Percentiles rank a stretch among this genome's conserved stretches.
These are phyloP conservation scores for Citeromyces siamensis DNA, from an alignment of 1,139 yeast species.

Conservation along the genomic window DNA sequence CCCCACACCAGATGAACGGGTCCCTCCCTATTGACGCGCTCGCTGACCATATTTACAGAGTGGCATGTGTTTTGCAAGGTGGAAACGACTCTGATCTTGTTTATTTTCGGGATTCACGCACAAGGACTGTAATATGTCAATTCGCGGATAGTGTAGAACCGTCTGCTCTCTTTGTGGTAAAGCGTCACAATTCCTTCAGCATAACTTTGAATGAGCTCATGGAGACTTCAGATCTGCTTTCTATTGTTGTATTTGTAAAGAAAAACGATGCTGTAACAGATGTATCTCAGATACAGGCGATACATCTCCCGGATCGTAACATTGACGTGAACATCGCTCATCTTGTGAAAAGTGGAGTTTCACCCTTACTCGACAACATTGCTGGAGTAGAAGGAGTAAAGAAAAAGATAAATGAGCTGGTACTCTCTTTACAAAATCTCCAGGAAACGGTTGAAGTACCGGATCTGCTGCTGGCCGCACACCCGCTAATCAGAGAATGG, in stretches of 20 bases:
- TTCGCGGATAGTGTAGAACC: background rate
- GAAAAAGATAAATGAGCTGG: conserved; percentile 58
- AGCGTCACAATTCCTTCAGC: background rate
- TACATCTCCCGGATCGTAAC: conserved; percentile 14
- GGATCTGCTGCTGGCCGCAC: conserved; percentile 38
- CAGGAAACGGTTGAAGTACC: conserved; percentile 65
- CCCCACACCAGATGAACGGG: background rate
- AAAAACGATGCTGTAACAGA: conserved; percentile 23
- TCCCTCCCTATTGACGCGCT: conserved; percentile 3
- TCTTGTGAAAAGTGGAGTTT: conserved; percentile 40
- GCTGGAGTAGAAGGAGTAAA: conserved; percentile 9
- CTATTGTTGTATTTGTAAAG: conserved; percentile 28
- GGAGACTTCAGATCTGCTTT: background rate
- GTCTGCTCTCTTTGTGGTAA: conserved; percentile 2
- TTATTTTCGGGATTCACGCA: background rate
- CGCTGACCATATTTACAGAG: background rate
- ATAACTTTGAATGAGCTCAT: background rate
- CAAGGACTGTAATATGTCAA: background rate
- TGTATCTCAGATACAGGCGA: conserved; percentile 30
- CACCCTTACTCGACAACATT: conserved; percentile 37
- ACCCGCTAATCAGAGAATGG: conserved; percentile 35
- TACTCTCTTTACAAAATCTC: conserved; percentile 54
- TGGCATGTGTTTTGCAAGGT: conserved; percentile 3
- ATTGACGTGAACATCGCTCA: conserved; percentile 38
- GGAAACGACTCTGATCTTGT: background rate